A percentile compares a stretch with the other conserved stretches of the same genome.
phyloP scores from a whole-genome alignment of 768 basidiomycete genomes.

The Hysterangium stoloniferum region DNA sequence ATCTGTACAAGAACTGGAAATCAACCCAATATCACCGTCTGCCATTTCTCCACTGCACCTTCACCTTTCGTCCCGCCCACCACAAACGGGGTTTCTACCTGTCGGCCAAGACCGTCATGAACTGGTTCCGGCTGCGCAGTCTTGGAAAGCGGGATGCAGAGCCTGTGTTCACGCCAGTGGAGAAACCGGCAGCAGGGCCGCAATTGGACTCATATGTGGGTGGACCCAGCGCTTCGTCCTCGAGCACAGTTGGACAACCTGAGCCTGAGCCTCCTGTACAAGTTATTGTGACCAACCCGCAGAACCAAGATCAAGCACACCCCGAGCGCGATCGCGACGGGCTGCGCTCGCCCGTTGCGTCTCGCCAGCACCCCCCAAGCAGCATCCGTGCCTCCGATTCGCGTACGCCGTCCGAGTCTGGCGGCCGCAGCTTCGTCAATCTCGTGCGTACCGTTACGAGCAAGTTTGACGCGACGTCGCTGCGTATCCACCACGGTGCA shows the following conservation, averaged over 20 bases:
- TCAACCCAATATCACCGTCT: conserved; percentile 14
- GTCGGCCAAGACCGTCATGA: conserved; percentile 94
- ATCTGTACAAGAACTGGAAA: conserved; percentile 22
- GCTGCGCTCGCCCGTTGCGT: conserved; percentile 20
- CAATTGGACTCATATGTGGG: conserved; percentile 1
- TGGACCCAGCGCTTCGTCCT: not conserved
- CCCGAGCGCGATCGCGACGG: conserved; percentile 12
- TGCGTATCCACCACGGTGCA: conserved; percentile 86
- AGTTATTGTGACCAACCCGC: conserved; percentile 8
- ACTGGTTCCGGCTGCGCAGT: conserved; percentile 74
- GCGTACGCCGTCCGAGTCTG: conserved; percentile 23
- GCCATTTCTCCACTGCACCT: conserved; percentile 12
- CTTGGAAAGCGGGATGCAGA: conserved; percentile 17
- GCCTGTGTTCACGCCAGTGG: not conserved
- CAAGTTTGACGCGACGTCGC: conserved; percentile 17
- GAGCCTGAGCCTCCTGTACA: conserved; percentile 5
- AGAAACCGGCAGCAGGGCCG: not conserved
- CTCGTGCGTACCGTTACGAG: not conserved
- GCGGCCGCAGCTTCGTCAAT: too few species aligned
- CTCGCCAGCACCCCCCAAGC: conserved; percentile 35
- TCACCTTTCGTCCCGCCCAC: too few species aligned
- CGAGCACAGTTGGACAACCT: conserved; percentile 4
- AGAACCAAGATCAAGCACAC: not conserved
- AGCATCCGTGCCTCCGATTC: too few species aligned
- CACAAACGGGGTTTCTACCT: conserved; percentile 62